Evolutionary conservation across 345 rosid genomes (phyloP).

Genomic region (Populus tremula): DNA sequence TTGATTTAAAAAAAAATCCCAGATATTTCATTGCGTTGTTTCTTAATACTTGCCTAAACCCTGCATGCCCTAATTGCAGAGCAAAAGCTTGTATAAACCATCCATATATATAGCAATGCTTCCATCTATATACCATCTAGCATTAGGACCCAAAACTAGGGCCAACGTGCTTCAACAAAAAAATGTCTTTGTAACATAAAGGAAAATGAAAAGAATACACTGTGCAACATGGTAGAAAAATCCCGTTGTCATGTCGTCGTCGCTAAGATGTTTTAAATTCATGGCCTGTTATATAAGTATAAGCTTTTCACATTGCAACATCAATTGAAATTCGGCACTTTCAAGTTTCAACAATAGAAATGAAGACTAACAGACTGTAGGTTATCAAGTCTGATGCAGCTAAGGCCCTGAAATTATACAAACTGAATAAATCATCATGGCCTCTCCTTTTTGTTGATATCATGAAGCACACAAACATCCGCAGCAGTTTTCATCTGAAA

Average conservation of each 20-base stretch:
- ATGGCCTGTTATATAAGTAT: not conserved
- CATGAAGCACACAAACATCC: constrained; percentile 75
- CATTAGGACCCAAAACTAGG: not conserved
- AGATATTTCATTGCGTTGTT: no score
- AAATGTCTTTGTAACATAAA: not conserved
- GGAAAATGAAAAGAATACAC: not conserved
- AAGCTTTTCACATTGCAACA: not conserved
- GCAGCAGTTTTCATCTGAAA: constrained; percentile 95
- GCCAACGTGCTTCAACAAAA: not conserved
- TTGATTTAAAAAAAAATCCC: not conserved
- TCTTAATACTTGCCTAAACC: not conserved
- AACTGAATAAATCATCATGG: not conserved
- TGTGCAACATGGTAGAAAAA: not conserved
- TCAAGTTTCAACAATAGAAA: not conserved
- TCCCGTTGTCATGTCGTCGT: not conserved
- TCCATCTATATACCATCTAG: not conserved
- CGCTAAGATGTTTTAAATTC: not conserved
- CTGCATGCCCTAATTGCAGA: not conserved
- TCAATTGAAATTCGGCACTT: not conserved
- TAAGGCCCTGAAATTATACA: not conserved
- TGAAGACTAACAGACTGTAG: not conserved
- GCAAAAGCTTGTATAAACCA: not conserved
- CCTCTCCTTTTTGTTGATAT: constrained; percentile 53
- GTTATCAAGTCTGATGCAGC: not conserved
- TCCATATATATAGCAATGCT: not conserved